phyloP scores from a whole-genome alignment of 108 stramenopile species.

The Seminavis robusta region DNA sequence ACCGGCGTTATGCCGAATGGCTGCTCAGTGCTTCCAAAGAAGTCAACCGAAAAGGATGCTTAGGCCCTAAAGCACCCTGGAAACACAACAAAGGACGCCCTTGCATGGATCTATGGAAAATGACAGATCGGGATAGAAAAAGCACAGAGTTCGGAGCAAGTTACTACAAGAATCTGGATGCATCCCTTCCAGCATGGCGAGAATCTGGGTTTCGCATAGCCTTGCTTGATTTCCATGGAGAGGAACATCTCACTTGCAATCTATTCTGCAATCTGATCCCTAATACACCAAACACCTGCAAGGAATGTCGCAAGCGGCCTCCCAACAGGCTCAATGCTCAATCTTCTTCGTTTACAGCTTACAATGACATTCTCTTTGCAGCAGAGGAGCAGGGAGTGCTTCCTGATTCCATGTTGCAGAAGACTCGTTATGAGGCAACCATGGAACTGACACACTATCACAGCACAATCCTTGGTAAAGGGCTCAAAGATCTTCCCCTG shows the following conservation, averaged over 20 bases:
- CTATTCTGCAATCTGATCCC: constrained; percentile 11
- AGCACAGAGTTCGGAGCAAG: not conserved
- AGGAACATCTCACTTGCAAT: not conserved
- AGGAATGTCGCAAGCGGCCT: not conserved
- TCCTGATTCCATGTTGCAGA: not conserved
- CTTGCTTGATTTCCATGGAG: constrained; percentile 1
- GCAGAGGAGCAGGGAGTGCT: not conserved
- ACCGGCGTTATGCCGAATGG: constrained; percentile 30
- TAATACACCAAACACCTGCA: constrained; percentile 13
- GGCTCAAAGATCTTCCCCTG: constrained; percentile 6
- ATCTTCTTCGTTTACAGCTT: not conserved
- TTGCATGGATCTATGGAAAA: not conserved
- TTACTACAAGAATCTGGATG: constrained; percentile 7
- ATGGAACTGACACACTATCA: not conserved
- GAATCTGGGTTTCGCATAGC: not conserved
- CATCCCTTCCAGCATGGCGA: constrained; percentile 3
- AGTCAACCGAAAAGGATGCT: constrained; percentile 8
- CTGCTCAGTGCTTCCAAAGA: constrained; percentile 18
- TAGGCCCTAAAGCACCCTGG: not conserved
- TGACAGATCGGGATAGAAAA: not conserved
- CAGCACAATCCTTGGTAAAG: not conserved
- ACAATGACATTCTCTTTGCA: constrained; percentile 21
- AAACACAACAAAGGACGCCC: constrained; percentile 3
- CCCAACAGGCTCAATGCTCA: not conserved
- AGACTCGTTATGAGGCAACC: not conserved